A percentile compares a stretch with the other conserved stretches of the same genome.
These are phyloP conservation scores for Chlorella vulgaris DNA, from an alignment of 139 green algal genomes.

Conservation along the genomic window DNA sequence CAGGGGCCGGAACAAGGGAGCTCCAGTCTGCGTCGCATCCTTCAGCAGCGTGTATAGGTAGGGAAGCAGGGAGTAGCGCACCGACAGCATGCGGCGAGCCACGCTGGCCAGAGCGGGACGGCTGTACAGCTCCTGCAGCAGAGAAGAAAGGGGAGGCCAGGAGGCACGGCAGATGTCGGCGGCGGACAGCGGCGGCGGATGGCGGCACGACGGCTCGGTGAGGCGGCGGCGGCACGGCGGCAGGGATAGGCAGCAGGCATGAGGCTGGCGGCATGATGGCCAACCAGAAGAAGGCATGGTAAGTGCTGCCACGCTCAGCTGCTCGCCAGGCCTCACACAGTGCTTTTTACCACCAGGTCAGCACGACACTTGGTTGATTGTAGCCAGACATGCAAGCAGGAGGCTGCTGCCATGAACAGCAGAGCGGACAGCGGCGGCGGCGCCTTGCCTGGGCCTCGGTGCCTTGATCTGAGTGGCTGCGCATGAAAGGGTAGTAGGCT, in stretches of 20 bases:
- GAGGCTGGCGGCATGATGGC: too few relatives aligned
- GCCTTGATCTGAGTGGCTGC: neutral
- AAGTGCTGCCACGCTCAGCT: too few relatives aligned
- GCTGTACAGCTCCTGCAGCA: conserved; percentile 65
- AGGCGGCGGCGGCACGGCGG: too few relatives aligned
- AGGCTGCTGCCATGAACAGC: too few relatives aligned
- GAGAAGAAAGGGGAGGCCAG: neutral
- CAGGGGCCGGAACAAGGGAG: neutral
- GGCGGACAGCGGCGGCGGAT: neutral
- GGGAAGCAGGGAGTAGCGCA: conserved; percentile 78
- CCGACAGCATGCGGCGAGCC: conserved; percentile 45
- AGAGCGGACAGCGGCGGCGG: neutral
- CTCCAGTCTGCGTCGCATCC: conserved; percentile 41
- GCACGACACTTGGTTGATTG: too few relatives aligned
- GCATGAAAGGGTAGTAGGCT: conserved; percentile 3
- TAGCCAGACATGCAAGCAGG: neutral
- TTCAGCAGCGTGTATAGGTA: conserved; percentile 70
- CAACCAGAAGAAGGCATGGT: too few relatives aligned
- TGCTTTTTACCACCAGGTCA: too few relatives aligned
- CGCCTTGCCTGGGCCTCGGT: neutral
- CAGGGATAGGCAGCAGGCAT: too few relatives aligned
- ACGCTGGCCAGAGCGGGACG: conserved; percentile 60
- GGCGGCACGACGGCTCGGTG: neutral
- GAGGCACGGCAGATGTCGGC: neutral
- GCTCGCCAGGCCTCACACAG: too few relatives aligned